These are phyloP conservation scores for Urochloa ruziziensis DNA, from an alignment of 176 grass and related monocot genomes.

Conservation along the genomic window DNA sequence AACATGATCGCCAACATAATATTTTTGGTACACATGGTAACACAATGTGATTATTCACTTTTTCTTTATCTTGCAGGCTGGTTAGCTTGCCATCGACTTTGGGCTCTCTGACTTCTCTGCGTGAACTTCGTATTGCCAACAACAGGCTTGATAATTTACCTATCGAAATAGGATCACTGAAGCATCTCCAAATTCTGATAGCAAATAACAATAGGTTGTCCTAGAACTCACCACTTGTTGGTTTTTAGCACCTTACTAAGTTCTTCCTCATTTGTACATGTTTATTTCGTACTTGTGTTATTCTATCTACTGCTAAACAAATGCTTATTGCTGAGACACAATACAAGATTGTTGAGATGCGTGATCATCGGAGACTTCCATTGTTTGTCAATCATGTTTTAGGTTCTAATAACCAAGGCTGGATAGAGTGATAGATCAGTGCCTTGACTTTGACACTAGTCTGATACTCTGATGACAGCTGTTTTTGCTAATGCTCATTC, in stretches of 20 bases:
- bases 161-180: constrained; percentile 68
- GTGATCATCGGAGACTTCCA: not conserved
- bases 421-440: not conserved
- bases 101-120: constrained; percentile 56
- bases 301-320: constrained; percentile 5
- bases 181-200: constrained; percentile 74
- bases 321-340: not conserved
- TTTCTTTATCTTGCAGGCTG: constrained; percentile 56
- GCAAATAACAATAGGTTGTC: constrained; percentile 81
- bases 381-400: not conserved
- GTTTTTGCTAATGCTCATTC: not conserved
- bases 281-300: not conserved
- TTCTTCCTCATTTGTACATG: constrained; percentile 7
- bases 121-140: constrained; percentile 75
- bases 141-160: constrained; percentile 69
- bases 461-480: not conserved
- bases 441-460: not conserved
- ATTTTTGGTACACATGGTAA: constrained; percentile 22
- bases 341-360: not conserved
- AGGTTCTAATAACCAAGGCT: not conserved
- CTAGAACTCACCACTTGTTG: constrained; percentile 1
- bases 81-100: constrained; percentile 64
- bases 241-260: constrained; percentile 18
- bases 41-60: not conserved
- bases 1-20: constrained; percentile 5